Evolutionary conservation across 306 rosid genomes (phyloP).

Genomic region (Castanospermum australe): DNA sequence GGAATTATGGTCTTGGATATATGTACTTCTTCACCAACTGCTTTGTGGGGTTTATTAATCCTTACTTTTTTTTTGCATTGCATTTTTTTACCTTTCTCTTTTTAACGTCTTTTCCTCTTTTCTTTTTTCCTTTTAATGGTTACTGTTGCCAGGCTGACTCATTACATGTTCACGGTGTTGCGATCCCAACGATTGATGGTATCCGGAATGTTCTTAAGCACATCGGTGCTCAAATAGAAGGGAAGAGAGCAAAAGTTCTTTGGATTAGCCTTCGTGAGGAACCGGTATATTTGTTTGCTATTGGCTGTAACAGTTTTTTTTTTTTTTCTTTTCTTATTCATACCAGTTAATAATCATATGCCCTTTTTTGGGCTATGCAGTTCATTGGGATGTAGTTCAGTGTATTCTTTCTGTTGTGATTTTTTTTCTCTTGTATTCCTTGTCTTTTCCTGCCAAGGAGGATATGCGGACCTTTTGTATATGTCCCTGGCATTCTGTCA

Average conservation of each 20-base stretch:
- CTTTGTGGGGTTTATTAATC: background rate
- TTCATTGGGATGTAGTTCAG: background rate
- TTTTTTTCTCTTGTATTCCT: background rate
- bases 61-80: background rate
- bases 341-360: background rate
- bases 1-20: no score
- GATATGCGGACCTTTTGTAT: background rate
- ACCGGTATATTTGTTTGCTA: slow-evolving; percentile 47
- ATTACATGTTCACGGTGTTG: slow-evolving; percentile 83
- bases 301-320: background rate
- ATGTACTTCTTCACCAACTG: no score
- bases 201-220: slow-evolving; percentile 79
- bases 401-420: background rate
- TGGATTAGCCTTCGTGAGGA: slow-evolving; percentile 97
- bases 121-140: background rate
- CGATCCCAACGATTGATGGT: slow-evolving; percentile 80
- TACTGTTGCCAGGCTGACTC: slow-evolving; percentile 52
- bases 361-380: background rate
- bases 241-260: slow-evolving; percentile 52
- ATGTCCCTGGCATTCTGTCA: no score
- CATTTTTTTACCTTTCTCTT: background rate
- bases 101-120: background rate
- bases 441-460: background rate
- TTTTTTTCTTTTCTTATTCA: background rate
- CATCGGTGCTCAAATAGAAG: slow-evolving; percentile 60